A percentile compares a stretch with the other conserved stretches of the same genome.
Conservation (phyloP, 176 grass and related monocot species). For the Rhipidocladum racemiflorum region DNA sequence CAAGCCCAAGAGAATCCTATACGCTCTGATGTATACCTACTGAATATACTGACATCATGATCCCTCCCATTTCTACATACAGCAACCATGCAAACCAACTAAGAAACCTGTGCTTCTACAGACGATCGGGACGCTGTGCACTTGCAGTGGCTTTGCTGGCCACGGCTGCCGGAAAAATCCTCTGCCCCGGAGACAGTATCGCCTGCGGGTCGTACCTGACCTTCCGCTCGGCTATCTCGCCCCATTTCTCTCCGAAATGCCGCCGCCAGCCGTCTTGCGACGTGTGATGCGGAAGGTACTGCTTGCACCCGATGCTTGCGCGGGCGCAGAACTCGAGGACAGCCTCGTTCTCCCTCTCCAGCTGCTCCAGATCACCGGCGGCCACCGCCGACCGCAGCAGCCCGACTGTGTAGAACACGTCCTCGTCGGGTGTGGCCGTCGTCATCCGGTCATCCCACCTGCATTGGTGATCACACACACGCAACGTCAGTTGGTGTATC, state of each 20-base stretch:
- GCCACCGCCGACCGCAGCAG: slow-evolving; percentile 31
- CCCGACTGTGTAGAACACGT: slow-evolving; percentile 48
- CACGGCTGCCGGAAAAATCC: slow-evolving; percentile 3
- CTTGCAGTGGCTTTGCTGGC: neutral
- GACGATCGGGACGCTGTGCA: too few relatives aligned
- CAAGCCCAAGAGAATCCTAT: neutral
- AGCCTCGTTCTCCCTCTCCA: slow-evolving; percentile 37
- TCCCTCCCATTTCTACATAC: neutral
- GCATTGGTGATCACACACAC: neutral
- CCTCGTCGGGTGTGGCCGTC: slow-evolving; percentile 24
- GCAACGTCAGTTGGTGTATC: neutral
- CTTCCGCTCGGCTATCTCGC: slow-evolving; percentile 31
- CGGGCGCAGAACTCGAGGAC: slow-evolving; percentile 28
- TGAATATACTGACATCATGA: neutral
- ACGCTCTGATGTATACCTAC: neutral
- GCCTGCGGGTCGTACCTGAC: slow-evolving; percentile 35
- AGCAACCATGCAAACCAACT: neutral
- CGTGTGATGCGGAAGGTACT: slow-evolving; percentile 43
- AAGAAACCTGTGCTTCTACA: neutral
- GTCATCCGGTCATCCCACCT: slow-evolving; percentile 49
- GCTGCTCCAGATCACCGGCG: slow-evolving; percentile 13
- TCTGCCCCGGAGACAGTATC: slow-evolving; percentile 40
- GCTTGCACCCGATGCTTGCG: slow-evolving; percentile 28
- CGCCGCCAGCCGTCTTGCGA: slow-evolving; percentile 32
- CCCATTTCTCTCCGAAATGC: slow-evolving; percentile 47